Percentiles rank a stretch among this genome's conserved stretches.
These are phyloP conservation scores for Letharia columbiana DNA, from an alignment of 495 filamentous ascomycete genomes.

Conservation along the genomic window DNA sequence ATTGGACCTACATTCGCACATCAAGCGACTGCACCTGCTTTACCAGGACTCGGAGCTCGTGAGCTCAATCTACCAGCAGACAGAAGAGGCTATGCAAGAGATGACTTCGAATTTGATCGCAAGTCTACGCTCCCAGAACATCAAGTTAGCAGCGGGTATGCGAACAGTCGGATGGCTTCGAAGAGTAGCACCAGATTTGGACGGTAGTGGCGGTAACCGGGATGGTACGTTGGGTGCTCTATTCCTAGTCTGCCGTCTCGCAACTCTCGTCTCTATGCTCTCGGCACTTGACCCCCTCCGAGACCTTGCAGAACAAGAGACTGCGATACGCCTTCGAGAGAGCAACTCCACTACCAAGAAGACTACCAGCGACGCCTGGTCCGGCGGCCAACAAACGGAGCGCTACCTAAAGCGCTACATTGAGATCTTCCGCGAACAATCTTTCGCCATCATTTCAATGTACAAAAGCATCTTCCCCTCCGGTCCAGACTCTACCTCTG, in stretches of 20 bases:
- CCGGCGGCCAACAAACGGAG: slow-evolving; percentile 84
- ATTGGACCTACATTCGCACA: slow-evolving; percentile 88
- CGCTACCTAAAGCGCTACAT: slow-evolving; percentile 91
- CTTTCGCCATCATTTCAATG: slow-evolving; percentile 88
- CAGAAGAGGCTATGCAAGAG: slow-evolving; percentile 79
- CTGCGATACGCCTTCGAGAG: slow-evolving; percentile 33
- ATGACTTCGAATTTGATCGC: slow-evolving; percentile 81
- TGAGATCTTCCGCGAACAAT: slow-evolving; percentile 97
- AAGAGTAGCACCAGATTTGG: slow-evolving; percentile 74
- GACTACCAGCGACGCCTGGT: slow-evolving; percentile 42
- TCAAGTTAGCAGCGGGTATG: slow-evolving; percentile 87
- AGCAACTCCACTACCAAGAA: slow-evolving; percentile 15
- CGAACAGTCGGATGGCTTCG: slow-evolving; percentile 88
- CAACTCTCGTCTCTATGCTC: slow-evolving; percentile 70
- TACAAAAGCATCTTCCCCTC: slow-evolving; percentile 77
- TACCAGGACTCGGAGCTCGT: slow-evolving; percentile 74
- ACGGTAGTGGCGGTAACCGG: slow-evolving; percentile 34
- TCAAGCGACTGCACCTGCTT: slow-evolving; percentile 72
- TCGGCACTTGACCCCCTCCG: slow-evolving; percentile 78
- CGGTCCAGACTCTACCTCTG: slow-evolving; percentile 26
- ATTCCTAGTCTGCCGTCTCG: slow-evolving; percentile 79
- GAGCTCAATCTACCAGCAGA: slow-evolving; percentile 60
- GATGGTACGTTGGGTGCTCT: slow-evolving; percentile 68
- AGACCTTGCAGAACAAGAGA: slow-evolving; percentile 86
- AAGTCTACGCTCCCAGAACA: slow-evolving; percentile 61